Percentiles rank a stretch among this genome's conserved stretches.
phyloP scores from a whole-genome alignment of 78 protist species.

The Monosiga brevicollis region DNA sequence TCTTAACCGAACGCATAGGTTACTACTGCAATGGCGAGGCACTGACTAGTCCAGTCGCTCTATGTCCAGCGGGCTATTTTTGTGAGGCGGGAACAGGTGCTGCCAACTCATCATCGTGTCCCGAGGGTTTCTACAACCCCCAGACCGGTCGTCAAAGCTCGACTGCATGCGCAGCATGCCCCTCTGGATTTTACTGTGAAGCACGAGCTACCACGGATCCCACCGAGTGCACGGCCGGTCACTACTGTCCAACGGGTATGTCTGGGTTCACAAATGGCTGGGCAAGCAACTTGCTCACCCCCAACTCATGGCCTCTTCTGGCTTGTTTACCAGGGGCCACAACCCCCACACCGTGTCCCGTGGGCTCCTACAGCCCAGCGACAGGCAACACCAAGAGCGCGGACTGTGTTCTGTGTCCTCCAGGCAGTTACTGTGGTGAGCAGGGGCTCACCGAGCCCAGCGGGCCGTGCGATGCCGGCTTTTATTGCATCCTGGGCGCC shows the following conservation, averaged over 20 bases:
- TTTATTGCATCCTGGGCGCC: background rate
- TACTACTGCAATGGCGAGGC: background rate
- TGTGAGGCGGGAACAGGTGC: background rate
- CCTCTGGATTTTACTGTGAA: conserved; percentile 37
- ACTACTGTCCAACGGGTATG: background rate
- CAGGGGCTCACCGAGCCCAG: conserved; percentile 1
- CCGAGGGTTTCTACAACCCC: background rate
- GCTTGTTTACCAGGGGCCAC: background rate
- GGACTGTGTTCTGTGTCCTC: conserved; percentile 16
- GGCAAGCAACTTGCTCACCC: too few relatives aligned
- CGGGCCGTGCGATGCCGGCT: conserved; percentile 12
- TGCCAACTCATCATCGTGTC: background rate
- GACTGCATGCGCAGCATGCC: conserved; percentile 17
- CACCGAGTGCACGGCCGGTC: background rate
- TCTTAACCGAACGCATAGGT: background rate
- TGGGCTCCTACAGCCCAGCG: conserved; percentile 10
- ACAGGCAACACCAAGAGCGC: background rate
- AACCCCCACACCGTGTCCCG: conserved; percentile 7
- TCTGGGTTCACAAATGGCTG: too few relatives aligned
- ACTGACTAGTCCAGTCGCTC: background rate
- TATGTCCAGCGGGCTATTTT: background rate
- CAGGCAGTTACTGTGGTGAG: conserved; percentile 25
- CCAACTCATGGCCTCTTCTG: too few relatives aligned
- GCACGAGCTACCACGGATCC: background rate
- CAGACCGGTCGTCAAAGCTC: background rate